Evolutionary conservation across 345 rosid genomes (phyloP).

Genomic region (Mangifera indica): DNA sequence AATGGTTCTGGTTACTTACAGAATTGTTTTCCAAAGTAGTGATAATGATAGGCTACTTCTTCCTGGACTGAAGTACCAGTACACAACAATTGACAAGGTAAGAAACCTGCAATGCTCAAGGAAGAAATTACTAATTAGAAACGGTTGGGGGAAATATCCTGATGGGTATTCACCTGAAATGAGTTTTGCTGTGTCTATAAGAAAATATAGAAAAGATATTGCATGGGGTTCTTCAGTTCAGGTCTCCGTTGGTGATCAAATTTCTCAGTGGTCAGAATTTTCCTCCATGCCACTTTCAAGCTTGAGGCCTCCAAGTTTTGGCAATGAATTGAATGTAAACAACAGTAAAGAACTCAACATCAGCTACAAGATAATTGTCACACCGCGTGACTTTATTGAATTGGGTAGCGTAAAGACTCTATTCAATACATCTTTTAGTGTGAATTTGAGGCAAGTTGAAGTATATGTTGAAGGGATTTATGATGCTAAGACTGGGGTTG

Average conservation of each 20-base stretch:
- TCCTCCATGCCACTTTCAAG: not conserved
- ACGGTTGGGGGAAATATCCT: constrained; percentile 20
- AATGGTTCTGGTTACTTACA: too few relatives aligned
- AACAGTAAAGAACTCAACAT: constrained; percentile 19
- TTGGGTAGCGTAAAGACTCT: not conserved
- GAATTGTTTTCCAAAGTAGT: too few relatives aligned
- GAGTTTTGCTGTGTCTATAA: constrained; percentile 22
- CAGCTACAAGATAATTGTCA: constrained; percentile 27
- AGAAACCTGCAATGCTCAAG: constrained; percentile 5
- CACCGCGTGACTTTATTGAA: not conserved
- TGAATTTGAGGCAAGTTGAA: not conserved
- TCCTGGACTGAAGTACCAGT: constrained; percentile 24
- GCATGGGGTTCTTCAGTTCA: constrained; percentile 28
- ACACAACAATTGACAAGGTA: constrained; percentile 18
- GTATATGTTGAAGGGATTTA: constrained; percentile 44
- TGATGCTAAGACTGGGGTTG: constrained; percentile 37
- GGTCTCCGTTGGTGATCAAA: too few relatives aligned
- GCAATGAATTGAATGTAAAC: not conserved
- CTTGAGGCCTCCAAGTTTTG: not conserved
- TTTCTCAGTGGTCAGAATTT: not conserved
- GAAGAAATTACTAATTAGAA: constrained; percentile 5
- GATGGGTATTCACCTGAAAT: constrained; percentile 25
- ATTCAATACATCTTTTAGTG: not conserved
- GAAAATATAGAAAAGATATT: not conserved
- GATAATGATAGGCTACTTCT: too few relatives aligned